A percentile compares a stretch with the other conserved stretches of the same genome.
Conservation (phyloP, 1,284 basidiomycete genomes). For the Ceratobasidium sp. region DNA sequence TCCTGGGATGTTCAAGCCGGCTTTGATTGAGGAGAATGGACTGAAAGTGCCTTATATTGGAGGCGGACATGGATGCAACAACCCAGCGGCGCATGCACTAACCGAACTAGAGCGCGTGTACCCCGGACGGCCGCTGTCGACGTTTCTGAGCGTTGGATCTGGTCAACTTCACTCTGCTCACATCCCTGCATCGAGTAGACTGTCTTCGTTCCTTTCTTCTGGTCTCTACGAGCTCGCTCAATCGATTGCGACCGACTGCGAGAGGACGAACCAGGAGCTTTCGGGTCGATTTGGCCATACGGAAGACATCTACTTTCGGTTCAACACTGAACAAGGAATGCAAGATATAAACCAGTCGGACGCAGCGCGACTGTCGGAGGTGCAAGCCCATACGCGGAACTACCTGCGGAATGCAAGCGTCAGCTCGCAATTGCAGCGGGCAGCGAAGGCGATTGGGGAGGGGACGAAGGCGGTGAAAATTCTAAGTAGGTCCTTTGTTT, state of each 20-base stretch:
- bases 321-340: background rate
- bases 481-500: background rate
- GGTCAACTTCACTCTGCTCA: background rate
- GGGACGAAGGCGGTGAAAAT: background rate
- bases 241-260: background rate
- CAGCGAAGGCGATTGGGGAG: background rate
- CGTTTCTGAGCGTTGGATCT: background rate
- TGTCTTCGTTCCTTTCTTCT: background rate
- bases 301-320: background rate
- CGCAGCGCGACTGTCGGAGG: background rate
- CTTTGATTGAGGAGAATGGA: background rate
- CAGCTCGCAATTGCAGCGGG: background rate
- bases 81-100: background rate
- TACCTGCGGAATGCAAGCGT: background rate
- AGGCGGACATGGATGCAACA: background rate
- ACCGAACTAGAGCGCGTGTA: background rate
- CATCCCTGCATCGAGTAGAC: background rate
- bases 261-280: background rate
- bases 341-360: background rate
- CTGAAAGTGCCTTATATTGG: background rate
- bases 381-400: background rate
- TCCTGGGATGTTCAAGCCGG: slow-evolving; percentile 4
- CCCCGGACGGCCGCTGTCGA: background rate
- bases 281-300: background rate
- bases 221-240: background rate